Percentiles rank a stretch among this genome's conserved stretches.
phyloP scores from a whole-genome alignment of 306 rosid species.

The Cercis canadensis region DNA sequence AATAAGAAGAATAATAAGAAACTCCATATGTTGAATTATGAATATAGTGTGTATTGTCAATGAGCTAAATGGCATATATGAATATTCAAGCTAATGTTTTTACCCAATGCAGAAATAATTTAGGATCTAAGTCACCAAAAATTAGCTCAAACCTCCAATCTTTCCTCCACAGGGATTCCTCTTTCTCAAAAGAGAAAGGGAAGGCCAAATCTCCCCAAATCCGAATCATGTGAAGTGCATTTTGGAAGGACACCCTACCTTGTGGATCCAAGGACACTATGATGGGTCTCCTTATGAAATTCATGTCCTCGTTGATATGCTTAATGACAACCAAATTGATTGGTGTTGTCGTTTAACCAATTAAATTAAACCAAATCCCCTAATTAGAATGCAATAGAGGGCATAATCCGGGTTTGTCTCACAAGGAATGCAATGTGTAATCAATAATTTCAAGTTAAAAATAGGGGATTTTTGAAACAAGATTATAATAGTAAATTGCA shows the following conservation, averaged over 20 bases:
- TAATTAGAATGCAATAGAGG: too few species aligned
- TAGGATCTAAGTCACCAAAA: constrained; percentile 32
- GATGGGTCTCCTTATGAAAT: constrained; percentile 67
- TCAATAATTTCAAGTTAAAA: too few species aligned
- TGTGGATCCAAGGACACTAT: constrained; percentile 43
- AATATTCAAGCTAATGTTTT: background rate
- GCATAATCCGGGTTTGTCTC: too few species aligned
- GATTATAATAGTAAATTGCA: too few species aligned
- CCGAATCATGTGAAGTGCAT: constrained; percentile 26
- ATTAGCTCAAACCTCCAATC: constrained; percentile 34
- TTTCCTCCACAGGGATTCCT: constrained; percentile 32
- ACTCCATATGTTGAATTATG: background rate
- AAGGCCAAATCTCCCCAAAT: constrained; percentile 12
- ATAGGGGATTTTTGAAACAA: too few species aligned
- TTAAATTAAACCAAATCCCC: too few species aligned
- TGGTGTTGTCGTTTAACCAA: too few species aligned
- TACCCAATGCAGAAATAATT: constrained; percentile 24
- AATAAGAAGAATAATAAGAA: background rate
- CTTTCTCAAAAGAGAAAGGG: constrained; percentile 2
- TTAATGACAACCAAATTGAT: too few species aligned
- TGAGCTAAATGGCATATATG: background rate
- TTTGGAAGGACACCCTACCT: background rate
- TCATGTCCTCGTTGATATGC: constrained; percentile 71
- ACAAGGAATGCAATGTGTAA: too few species aligned
- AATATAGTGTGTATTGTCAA: background rate